Evolutionary conservation across 1,284 basidiomycete species (phyloP).

Genomic region (Vanrija pseudolonga): DNA sequence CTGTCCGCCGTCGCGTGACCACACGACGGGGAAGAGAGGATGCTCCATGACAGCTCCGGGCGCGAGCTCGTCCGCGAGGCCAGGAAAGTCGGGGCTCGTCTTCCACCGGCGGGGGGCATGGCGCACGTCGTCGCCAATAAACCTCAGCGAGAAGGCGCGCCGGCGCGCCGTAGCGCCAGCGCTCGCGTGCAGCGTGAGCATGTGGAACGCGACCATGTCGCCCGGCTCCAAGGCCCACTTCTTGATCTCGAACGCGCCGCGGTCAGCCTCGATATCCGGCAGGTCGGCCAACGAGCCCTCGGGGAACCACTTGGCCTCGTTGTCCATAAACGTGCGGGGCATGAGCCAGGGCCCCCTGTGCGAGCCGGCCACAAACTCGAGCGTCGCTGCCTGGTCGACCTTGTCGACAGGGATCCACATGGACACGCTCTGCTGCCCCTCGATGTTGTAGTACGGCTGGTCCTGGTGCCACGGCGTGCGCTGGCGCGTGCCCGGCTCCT

Average conservation of each 20-base stretch:
- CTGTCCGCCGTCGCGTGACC: not conserved
- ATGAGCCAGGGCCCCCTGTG: conserved; percentile 17
- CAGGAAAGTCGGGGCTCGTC: conserved; percentile 14
- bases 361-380: conserved; percentile 16
- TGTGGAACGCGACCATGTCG: conserved; percentile 17
- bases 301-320: conserved; percentile 18
- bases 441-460: conserved; percentile 20
- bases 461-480: conserved; percentile 20
- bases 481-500: conserved; percentile 13
- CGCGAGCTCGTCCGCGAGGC: conserved; percentile 7
- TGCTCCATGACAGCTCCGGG: conserved; percentile 10
- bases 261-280: conserved; percentile 12
- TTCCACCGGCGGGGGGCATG: conserved; percentile 13
- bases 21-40: conserved; percentile 13
- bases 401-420: conserved; percentile 19
- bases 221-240: conserved; percentile 12
- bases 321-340: conserved; percentile 20
- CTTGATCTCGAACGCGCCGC: conserved; percentile 4
- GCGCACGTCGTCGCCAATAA: conserved; percentile 10
- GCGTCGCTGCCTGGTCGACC: conserved; percentile 3
- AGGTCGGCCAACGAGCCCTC: conserved; percentile 14
- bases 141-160: conserved; percentile 9
- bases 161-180: conserved; percentile 3
- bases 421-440: conserved; percentile 5
- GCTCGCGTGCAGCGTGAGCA: conserved; percentile 18